Percentiles rank a stretch among this genome's conserved stretches.
These are phyloP conservation scores for Pyrenophora graminea DNA, from an alignment of 2,329 filamentous ascomycete species.

Conservation along the genomic window DNA sequence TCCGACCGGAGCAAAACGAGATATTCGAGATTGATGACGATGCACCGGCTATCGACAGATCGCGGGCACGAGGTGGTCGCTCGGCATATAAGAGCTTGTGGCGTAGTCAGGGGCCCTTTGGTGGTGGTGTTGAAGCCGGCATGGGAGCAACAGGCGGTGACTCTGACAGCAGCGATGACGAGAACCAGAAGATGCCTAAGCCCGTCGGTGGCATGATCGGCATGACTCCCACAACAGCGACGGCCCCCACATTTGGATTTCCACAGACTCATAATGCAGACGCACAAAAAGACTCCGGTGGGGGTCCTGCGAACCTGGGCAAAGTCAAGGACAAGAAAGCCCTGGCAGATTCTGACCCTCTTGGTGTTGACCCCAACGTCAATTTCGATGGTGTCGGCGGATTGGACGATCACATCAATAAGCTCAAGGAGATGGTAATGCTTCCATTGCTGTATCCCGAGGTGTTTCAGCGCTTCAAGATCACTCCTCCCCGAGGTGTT, in stretches of 20 bases:
- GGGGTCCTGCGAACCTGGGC: constrained; percentile 80
- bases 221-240: constrained; percentile 63
- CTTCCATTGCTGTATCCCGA: constrained; percentile 93
- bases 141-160: constrained; percentile 78
- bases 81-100: constrained; percentile 74
- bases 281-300: constrained; percentile 58
- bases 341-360: constrained; percentile 88
- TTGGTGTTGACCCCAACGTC: constrained; percentile 89
- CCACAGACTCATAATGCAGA: constrained; percentile 64
- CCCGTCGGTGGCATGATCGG: constrained; percentile 64
- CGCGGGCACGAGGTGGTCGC: constrained; percentile 64
- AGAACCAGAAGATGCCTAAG: constrained; percentile 67
- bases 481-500: constrained; percentile 92
- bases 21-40: constrained; percentile 76
- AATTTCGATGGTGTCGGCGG: constrained; percentile 95
- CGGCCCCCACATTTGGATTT: constrained; percentile 57
- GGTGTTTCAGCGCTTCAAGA: constrained; percentile 86
- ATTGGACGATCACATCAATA: constrained; percentile 89
- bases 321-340: constrained; percentile 93
- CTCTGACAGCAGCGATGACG: constrained; percentile 96
- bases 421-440: constrained; percentile 98
- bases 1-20: constrained; percentile 71
- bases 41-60: constrained; percentile 69
- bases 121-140: constrained; percentile 78
- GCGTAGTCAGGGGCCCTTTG: constrained; percentile 90